Evolutionary conservation across 768 basidiomycete species (phyloP).

Genomic region (Phlebiopsis gigantea): DNA sequence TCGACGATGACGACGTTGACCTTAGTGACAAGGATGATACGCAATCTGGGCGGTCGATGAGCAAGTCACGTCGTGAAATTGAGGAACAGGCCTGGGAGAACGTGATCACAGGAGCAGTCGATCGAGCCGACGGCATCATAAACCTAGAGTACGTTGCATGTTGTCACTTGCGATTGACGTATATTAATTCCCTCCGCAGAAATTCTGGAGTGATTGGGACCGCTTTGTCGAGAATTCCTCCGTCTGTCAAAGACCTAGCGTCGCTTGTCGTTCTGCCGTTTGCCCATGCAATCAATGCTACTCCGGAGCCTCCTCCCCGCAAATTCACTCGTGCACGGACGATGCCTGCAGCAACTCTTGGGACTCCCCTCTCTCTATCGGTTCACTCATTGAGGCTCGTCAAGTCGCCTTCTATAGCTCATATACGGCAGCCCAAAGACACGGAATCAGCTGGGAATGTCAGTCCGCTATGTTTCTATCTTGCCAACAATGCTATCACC

Average conservation of each 20-base stretch:
- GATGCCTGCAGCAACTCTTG: slow-evolving; percentile 13
- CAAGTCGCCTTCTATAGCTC: slow-evolving; percentile 15
- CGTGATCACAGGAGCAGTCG: slow-evolving; percentile 38
- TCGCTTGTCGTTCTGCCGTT: slow-evolving; percentile 42
- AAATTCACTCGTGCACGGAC: slow-evolving; percentile 19
- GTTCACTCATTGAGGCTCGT: slow-evolving; percentile 23
- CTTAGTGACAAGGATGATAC: slow-evolving; percentile 13
- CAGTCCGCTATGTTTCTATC: slow-evolving; percentile 50
- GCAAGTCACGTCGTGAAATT: slow-evolving; percentile 6
- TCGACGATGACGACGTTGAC: slow-evolving; percentile 3
- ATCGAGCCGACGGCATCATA: slow-evolving; percentile 44
- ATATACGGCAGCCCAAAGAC: not conserved
- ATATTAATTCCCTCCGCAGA: not conserved
- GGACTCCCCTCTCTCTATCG: slow-evolving; percentile 14
- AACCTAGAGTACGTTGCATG: slow-evolving; percentile 48
- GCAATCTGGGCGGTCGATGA: slow-evolving; percentile 8
- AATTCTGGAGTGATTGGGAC: not conserved
- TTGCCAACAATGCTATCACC: slow-evolving; percentile 49
- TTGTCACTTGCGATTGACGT: not conserved
- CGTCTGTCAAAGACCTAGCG: slow-evolving; percentile 38
- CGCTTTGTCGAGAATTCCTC: slow-evolving; percentile 39
- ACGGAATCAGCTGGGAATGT: slow-evolving; percentile 25
- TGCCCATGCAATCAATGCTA: slow-evolving; percentile 25
- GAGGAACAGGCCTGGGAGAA: slow-evolving; percentile 44
- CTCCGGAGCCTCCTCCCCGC: slow-evolving; percentile 21